Evolutionary conservation across 768 basidiomycete genomes (phyloP).

Genomic region (Auriculariales sp.): DNA sequence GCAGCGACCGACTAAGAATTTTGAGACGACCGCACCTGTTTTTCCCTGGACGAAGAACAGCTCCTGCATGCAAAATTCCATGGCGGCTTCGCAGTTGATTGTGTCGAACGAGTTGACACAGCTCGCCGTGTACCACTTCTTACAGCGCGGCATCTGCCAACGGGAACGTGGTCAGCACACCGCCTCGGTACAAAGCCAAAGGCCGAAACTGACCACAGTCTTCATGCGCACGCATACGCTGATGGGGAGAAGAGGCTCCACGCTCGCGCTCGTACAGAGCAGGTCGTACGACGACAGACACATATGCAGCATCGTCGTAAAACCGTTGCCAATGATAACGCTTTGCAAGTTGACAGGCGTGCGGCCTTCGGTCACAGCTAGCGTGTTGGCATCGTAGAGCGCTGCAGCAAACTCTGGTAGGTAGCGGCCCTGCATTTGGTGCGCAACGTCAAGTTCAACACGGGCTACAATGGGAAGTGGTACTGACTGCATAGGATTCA

Average conservation of each 20-base stretch:
- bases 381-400: slow-evolving; percentile 33
- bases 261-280: slow-evolving; percentile 36
- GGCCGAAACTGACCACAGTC: slow-evolving; percentile 7
- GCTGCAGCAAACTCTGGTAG: slow-evolving; percentile 34
- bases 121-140: slow-evolving; percentile 20
- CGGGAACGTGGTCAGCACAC: not conserved
- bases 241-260: slow-evolving; percentile 19
- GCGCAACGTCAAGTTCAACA: too few species aligned
- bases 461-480: not conserved
- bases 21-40: slow-evolving; percentile 21
- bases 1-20: not conserved
- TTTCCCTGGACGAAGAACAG: slow-evolving; percentile 28
- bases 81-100: slow-evolving; percentile 27
- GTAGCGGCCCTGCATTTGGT: slow-evolving; percentile 29
- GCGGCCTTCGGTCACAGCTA: slow-evolving; percentile 26
- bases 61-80: slow-evolving; percentile 32
- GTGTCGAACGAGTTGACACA: slow-evolving; percentile 30
- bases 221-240: not conserved
- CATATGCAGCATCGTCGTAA: slow-evolving; percentile 13
- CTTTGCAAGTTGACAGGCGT: slow-evolving; percentile 36
- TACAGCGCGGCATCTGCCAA: slow-evolving; percentile 29
- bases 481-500: slow-evolving; percentile 39
- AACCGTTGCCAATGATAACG: slow-evolving; percentile 27
- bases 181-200: not conserved
- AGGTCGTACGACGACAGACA: slow-evolving; percentile 33